Evolutionary conservation across 768 basidiomycete species (phyloP).

Genomic region (Trametes maxima): DNA sequence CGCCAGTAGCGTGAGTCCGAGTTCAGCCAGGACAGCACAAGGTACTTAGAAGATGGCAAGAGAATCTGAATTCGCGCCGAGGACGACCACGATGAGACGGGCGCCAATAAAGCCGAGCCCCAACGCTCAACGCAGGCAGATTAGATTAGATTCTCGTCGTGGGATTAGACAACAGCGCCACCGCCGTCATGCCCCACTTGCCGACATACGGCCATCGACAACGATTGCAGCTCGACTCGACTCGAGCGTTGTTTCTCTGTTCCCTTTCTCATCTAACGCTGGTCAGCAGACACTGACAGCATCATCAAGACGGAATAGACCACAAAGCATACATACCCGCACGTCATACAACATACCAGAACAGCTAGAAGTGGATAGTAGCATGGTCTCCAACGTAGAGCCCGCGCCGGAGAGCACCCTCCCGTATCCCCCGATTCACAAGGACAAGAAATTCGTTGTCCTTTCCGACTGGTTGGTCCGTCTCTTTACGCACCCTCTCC

Average conservation of each 20-base stretch:
- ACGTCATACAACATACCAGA: background rate
- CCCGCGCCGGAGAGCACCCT: constrained; percentile 64
- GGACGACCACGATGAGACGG: too few species aligned
- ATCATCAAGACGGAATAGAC: too few species aligned
- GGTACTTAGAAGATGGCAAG: too few species aligned
- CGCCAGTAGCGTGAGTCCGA: too few species aligned
- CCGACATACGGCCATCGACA: background rate
- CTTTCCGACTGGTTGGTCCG: constrained; percentile 81
- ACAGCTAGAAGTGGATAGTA: background rate
- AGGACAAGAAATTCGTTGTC: constrained; percentile 81
- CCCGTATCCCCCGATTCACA: constrained; percentile 79
- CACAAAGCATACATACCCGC: background rate
- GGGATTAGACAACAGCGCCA: background rate
- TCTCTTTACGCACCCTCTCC: constrained; percentile 4
- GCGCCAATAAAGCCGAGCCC: too few species aligned
- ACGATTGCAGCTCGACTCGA: background rate
- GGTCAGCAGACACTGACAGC: background rate
- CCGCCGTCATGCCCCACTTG: background rate
- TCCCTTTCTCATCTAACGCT: background rate
- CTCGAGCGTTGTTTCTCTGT: background rate
- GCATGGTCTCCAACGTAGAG: constrained; percentile 19
- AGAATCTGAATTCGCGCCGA: too few species aligned
- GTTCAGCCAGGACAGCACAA: too few species aligned
- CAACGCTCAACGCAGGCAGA: too few species aligned
- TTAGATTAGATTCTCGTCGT: background rate